These are phyloP conservation scores for Cladosporium sp. DNA, from an alignment of 2,329 filamentous ascomycete species.

Conservation along the genomic window DNA sequence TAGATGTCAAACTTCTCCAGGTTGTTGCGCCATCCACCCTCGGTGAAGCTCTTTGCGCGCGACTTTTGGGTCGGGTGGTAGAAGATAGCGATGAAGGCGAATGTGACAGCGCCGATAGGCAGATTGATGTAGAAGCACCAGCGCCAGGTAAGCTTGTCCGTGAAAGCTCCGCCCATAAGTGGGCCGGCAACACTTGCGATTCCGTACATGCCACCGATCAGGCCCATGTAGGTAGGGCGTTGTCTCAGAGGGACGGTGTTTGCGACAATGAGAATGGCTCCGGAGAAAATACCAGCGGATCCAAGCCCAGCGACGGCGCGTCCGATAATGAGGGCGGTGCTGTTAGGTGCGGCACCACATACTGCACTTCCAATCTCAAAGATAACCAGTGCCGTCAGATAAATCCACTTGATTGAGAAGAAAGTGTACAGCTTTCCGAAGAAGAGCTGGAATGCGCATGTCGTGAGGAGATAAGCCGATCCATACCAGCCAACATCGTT, in stretches of 20 bases:
- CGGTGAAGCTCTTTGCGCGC: conserved; percentile 36
- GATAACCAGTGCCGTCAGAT: conserved; percentile 44
- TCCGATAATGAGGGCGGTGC: conserved; percentile 51
- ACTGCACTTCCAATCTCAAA: conserved; percentile 54
- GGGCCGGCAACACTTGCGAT: conserved; percentile 50
- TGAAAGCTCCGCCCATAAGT: conserved; percentile 41
- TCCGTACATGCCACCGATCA: conserved; percentile 51
- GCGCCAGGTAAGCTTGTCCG: conserved; percentile 29
- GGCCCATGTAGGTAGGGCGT: conserved; percentile 49
- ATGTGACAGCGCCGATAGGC: conserved; percentile 51
- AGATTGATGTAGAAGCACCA: conserved; percentile 58
- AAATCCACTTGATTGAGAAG: conserved; percentile 45
- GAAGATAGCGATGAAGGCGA: conserved; percentile 40
- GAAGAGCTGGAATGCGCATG: conserved; percentile 46
- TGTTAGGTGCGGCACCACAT: conserved; percentile 51
- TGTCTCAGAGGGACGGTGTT: conserved; percentile 47
- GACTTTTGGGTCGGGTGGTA: conserved; percentile 40
- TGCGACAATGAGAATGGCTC: conserved; percentile 49
- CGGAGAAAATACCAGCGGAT: conserved; percentile 51
- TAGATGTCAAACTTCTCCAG: conserved; percentile 51
- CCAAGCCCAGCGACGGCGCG: conserved; percentile 52
- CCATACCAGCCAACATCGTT: conserved; percentile 31
- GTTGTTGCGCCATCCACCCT: conserved; percentile 16
- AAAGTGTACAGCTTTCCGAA: conserved; percentile 27
- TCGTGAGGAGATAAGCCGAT: conserved; percentile 40